phyloP scores from a whole-genome alignment of 2,329 filamentous ascomycete species.

The Plectosphaerella cucumerina region DNA sequence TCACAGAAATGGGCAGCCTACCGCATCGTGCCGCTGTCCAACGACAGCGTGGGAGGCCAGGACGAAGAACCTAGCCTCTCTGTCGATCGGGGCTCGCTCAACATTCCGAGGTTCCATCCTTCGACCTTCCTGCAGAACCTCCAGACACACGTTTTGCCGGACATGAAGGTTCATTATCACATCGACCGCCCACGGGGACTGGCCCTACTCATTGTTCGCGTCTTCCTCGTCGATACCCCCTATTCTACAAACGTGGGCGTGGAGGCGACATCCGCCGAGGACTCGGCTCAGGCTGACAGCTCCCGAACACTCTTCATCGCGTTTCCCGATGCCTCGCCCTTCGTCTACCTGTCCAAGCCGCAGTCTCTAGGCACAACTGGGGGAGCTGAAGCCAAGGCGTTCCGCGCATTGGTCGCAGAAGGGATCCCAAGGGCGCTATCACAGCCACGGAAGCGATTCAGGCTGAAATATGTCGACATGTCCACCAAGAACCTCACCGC shows the following conservation, averaged over 20 bases:
- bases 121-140: conserved; percentile 75
- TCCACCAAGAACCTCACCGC: conserved; percentile 68
- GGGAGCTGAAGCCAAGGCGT: conserved; percentile 52
- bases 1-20: conserved; percentile 63
- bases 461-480: conserved; percentile 63
- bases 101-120: conserved; percentile 71
- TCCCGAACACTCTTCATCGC: conserved; percentile 74
- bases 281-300: conserved; percentile 50
- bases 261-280: conserved; percentile 17
- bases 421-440: conserved; percentile 82
- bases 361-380: conserved; percentile 36
- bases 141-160: conserved; percentile 67
- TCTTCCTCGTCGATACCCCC: conserved; percentile 76
- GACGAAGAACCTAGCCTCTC: conserved; percentile 26
- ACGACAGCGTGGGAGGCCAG: conserved; percentile 32
- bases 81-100: conserved; percentile 38
- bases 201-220: conserved; percentile 70
- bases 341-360: conserved; percentile 62
- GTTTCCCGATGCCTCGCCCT: conserved; percentile 76
- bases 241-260: conserved; percentile 58
- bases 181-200: conserved; percentile 66
- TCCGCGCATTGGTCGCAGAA: conserved; percentile 69
- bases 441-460: conserved; percentile 66
- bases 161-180: conserved; percentile 81
- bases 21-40: conserved; percentile 47